Evolutionary conservation across 371 early-diverging fungal species (phyloP), one percentile per base, ranked within the genome.

Genomic region (Choanephora cucurbitarum): DNA sequence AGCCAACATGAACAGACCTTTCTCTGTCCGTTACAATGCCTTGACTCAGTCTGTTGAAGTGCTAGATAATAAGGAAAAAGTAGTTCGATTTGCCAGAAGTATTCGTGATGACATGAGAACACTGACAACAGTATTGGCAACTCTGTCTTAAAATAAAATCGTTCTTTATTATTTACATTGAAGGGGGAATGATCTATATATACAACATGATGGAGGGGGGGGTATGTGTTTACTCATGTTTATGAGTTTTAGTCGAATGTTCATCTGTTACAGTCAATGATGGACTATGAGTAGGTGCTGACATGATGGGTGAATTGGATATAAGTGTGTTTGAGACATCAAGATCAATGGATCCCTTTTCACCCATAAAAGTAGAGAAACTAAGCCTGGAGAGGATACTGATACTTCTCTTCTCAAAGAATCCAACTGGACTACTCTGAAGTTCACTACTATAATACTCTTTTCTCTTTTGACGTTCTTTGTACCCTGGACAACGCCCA

Each of bases 21-120:
- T 96, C 79, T 84, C 87, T 18, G 92, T 93, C 40, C 84, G 92
- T 28, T 96, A 97, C 81, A 93, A 95, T 64, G 89, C 98, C 15
- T 85, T 87, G 62, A 91, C 95, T 9, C 90, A 98, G 73, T 77
- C 86, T 6, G 85, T 98, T 57, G 94, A 97, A 75, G 91, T 97
- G 3, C 72, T 98, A 57, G 91, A 94, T 66, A 77, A 77, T 45
- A 88, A 89, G 60, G 73, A 91, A 32, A 91, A 92, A 70, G 78
- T 93, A 22, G 72, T 88, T 42, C 84, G 85, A 28, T 90, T 87
- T 73, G 91, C 92, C 21, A 85, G 84, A 57, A 75, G 74, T 47
- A 91, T 93, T 57, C 79, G 84, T 58, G 82, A 80, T 46, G 90
- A 91, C 55, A 82, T 91, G 84, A 77, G 81, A 57, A 85, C 84